These are phyloP conservation scores for Flaveria bidentis DNA, from an alignment of 129 eudicot species.

Conservation along the genomic window DNA sequence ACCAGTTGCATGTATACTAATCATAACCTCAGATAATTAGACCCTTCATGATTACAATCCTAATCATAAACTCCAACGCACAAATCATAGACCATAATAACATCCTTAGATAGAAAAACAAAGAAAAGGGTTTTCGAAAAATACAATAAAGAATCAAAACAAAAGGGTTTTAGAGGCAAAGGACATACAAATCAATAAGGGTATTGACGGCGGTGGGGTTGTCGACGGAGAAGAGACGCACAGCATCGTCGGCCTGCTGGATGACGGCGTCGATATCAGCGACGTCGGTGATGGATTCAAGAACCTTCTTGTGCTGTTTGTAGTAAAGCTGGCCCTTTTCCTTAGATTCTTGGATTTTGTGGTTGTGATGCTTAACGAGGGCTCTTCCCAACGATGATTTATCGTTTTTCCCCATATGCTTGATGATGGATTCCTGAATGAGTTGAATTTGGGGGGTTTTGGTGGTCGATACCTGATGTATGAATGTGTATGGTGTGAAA, in stretches of 20 bases:
- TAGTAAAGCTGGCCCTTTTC: conserved; percentile 70
- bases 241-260: conserved; percentile 79
- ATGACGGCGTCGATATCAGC: conserved; percentile 88
- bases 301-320: conserved; percentile 68
- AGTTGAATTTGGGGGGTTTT: background rate
- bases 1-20: too few species aligned
- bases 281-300: conserved; percentile 85
- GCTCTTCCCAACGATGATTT: conserved; percentile 80
- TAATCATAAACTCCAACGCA: too few species aligned
- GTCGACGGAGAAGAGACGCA: conserved; percentile 52
- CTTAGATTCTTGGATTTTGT: conserved; percentile 69
- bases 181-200: conserved; percentile 56
- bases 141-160: background rate
- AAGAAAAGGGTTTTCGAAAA: background rate
- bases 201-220: conserved; percentile 50
- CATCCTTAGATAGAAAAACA: too few species aligned
- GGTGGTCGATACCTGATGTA: background rate
- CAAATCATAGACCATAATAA: too few species aligned
- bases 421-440: background rate
- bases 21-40: too few species aligned
- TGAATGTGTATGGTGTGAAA: too few species aligned
- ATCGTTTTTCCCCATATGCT: conserved; percentile 66
- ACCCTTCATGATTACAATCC: too few species aligned
- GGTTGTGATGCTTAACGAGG: conserved; percentile 82
- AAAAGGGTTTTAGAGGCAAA: background rate